Conservation (phyloP, 2,329 filamentous ascomycete genomes). For the Paecilomyces fulvus region DNA sequence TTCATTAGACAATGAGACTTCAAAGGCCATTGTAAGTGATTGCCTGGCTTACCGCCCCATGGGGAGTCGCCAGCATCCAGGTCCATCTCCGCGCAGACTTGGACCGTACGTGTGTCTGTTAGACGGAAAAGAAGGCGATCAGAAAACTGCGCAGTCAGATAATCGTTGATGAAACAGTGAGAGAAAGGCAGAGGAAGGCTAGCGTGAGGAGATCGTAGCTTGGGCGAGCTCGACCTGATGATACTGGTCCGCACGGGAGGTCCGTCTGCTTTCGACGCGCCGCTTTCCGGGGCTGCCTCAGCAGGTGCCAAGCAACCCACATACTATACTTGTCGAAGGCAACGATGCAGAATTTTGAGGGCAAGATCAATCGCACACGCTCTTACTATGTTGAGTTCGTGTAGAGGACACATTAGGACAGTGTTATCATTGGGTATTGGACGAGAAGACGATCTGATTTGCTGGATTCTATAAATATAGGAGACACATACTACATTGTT, state of each 20-base stretch:
- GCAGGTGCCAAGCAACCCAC: neutral
- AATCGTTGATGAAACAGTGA: neutral
- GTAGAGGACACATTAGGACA: too few species aligned
- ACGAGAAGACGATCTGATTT: too few species aligned
- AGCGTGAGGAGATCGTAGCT: neutral
- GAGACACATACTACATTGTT: too few species aligned
- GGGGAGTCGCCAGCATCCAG: constrained; percentile 39
- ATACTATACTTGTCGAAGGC: too few species aligned
- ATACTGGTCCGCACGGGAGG: neutral
- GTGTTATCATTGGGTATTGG: too few species aligned
- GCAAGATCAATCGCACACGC: too few species aligned
- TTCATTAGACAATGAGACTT: constrained; percentile 15
- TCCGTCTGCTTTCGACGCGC: neutral
- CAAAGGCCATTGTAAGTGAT: constrained; percentile 14
- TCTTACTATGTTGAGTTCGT: too few species aligned
- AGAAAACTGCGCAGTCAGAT: neutral
- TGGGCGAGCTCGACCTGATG: neutral
- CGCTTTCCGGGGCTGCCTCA: neutral
- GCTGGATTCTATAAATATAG: too few species aligned
- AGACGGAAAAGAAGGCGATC: neutral
- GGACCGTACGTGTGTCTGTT: neutral
- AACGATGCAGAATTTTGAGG: too few species aligned
- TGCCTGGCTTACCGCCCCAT: constrained; percentile 39
- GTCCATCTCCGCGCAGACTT: constrained; percentile 23
- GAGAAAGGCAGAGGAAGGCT: constrained; percentile 3